Base-by-base conservation (phyloP, 1,139 yeast genomes). In the Blastobotrys malaysiensis region DNA sequence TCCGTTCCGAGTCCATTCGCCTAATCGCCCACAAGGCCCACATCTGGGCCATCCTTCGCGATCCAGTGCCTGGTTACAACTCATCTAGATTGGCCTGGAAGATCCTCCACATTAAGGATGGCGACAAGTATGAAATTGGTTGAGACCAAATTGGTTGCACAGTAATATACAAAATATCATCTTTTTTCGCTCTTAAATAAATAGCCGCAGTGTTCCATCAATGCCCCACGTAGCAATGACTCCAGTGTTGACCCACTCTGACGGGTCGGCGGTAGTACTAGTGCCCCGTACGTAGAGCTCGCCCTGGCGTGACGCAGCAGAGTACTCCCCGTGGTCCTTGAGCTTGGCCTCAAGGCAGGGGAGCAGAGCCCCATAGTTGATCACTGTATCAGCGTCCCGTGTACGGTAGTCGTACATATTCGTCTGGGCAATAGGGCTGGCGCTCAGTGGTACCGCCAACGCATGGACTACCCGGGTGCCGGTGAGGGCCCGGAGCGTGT, bases 171-270 rank as follows among this genome's bases (percentile, higher is more conserved):
- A 43, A 18, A 43, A 4, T 19, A 5, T 26, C n/a, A n/a, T n/a
- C n/a, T n/a, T n/a, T n/a, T n/a, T n/a, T n/a, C n/a, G n/a, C 18
- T 18, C n/a, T 46, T 54, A 54, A 43, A 43, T 48, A 47, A 13
- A 54, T 19, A 58, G 43, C 50, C 57, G 59, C 48, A 87, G 84
- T 67, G 71, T 66, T 1, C 72, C 71, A 46, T 69, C 72, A 2
- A 50, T 39, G 4, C 66, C 69, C 61, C 66, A 62, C 21, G 54
- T 53, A 9, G 65, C 71, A 14, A 59, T 51, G 20, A 66, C 55
- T 14, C 60, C 65, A 1, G 69, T 66, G 26, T 60, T 61, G 1
- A 57, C 49, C 71, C 71, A 68, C 13, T 62, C 67, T 5, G 46
- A 48, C 1, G 27, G 43, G 48, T 48, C 31, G 11, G 55, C 62